phyloP scores from a whole-genome alignment of 345 rosid genomes.

The Balakata baccata region DNA sequence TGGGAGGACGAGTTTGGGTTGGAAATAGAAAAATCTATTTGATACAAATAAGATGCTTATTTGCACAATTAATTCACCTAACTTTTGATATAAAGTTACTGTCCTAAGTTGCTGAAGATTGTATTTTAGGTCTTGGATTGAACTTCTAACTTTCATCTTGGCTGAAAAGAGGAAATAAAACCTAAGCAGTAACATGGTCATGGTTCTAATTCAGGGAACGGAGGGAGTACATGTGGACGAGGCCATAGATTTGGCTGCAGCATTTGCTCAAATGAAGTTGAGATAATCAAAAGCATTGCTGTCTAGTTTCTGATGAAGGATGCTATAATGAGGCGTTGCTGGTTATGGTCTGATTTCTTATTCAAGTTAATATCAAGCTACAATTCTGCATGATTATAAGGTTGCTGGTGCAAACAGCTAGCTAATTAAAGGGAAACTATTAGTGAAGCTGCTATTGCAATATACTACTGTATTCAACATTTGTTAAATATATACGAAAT shows the following conservation, averaged over 20 bases:
- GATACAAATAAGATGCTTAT: background rate
- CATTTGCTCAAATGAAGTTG: slow-evolving; percentile 77
- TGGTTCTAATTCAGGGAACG: slow-evolving; percentile 58
- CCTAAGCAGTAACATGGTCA: background rate
- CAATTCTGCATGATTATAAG: background rate
- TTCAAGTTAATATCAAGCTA: background rate
- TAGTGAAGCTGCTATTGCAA: background rate
- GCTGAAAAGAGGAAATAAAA: background rate
- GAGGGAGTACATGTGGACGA: slow-evolving; percentile 60
- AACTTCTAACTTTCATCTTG: background rate
- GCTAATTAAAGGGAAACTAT: background rate
- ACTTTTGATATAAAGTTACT: background rate
- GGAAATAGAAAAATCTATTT: background rate
- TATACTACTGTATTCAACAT: background rate
- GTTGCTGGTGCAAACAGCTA: background rate
- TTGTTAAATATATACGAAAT: background rate
- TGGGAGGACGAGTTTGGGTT: background rate
- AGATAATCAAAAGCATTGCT: slow-evolving; percentile 26
- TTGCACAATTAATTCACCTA: background rate
- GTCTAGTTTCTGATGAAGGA: background rate
- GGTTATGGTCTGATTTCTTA: background rate
- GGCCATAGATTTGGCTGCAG: slow-evolving; percentile 65
- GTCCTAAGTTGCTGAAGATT: background rate
- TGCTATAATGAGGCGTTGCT: background rate
- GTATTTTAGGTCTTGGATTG: too few species aligned